phyloP scores from a whole-genome alignment of 257 asterid genomes.

The Ilex asprella region DNA sequence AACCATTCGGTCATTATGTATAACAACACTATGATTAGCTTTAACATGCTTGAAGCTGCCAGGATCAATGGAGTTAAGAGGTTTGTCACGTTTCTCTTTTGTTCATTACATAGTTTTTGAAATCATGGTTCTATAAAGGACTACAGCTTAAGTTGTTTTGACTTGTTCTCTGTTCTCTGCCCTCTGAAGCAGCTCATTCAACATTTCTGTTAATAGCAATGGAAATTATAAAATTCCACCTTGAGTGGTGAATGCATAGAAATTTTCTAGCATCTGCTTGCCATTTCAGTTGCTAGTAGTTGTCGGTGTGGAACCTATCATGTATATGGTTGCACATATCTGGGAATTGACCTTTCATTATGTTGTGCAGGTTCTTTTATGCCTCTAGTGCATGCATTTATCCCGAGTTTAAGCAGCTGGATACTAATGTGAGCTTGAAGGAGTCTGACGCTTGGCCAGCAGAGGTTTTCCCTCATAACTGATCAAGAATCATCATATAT shows the following conservation, averaged over 20 bases:
- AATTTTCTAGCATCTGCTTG: too few species aligned
- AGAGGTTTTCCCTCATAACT: slow-evolving; percentile 42
- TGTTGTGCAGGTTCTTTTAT: slow-evolving; percentile 58
- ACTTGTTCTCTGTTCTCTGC: too few species aligned
- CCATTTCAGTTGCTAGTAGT: too few species aligned
- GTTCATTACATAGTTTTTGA: background rate
- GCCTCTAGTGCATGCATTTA: slow-evolving; percentile 90
- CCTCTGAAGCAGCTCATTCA: too few species aligned
- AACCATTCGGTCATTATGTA: slow-evolving; percentile 89
- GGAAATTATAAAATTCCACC: too few species aligned
- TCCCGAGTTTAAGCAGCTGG: slow-evolving; percentile 84
- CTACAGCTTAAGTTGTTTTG: too few species aligned
- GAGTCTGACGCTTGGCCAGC: slow-evolving; percentile 96
- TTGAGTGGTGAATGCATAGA: too few species aligned
- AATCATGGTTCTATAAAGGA: too few species aligned
- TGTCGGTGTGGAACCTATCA: background rate
- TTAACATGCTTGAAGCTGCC: slow-evolving; percentile 82
- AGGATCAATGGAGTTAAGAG: slow-evolving; percentile 70
- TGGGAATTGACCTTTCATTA: slow-evolving; percentile 2
- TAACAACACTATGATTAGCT: slow-evolving; percentile 84
- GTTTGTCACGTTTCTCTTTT: slow-evolving; percentile 25
- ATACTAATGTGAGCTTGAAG: slow-evolving; percentile 84
- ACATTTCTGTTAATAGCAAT: too few species aligned
- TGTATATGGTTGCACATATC: background rate
- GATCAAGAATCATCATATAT: too few species aligned